These are phyloP conservation scores for Globisporangium sylvaticum DNA, from an alignment of 352 stramenopile species.

Conservation along the genomic window DNA sequence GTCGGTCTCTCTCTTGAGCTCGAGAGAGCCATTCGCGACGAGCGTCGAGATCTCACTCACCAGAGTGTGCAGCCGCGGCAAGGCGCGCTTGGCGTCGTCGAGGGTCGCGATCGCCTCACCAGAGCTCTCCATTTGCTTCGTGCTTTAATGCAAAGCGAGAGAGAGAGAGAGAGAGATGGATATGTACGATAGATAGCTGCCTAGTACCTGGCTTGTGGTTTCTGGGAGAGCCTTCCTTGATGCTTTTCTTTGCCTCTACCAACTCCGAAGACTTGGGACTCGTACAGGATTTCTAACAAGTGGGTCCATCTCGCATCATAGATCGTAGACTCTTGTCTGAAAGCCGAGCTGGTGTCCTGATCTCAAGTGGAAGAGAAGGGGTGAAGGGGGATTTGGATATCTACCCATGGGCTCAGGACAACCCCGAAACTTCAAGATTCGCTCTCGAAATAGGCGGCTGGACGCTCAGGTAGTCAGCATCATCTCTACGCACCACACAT, in stretches of 20 bases:
- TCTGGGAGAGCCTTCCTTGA: too few relatives aligned
- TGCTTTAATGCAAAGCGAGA: background rate
- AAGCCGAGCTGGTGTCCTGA: background rate
- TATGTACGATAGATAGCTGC: too few relatives aligned
- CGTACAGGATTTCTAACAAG: too few relatives aligned
- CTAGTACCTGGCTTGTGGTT: background rate
- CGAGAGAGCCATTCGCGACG: constrained; percentile 25
- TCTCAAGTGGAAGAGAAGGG: too few relatives aligned
- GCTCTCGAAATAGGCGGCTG: background rate
- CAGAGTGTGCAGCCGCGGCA: constrained; percentile 34
- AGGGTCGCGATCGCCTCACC: constrained; percentile 33
- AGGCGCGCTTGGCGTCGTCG: constrained; percentile 32
- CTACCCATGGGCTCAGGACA: background rate
- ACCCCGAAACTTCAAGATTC: background rate
- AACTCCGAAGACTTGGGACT: too few relatives aligned
- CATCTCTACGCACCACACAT: background rate
- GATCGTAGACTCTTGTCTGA: too few relatives aligned
- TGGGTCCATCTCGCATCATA: too few relatives aligned
- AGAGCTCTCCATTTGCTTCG: constrained; percentile 3
- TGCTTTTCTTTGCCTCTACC: too few relatives aligned
- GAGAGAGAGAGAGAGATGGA: too few relatives aligned
- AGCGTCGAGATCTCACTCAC: constrained; percentile 32
- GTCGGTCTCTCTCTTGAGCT: constrained; percentile 50
- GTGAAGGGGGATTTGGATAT: too few relatives aligned
- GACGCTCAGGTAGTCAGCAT: too few relatives aligned